Conservation (phyloP, 2,329 filamentous ascomycete species). For the Pseudogymnoascus destructans region DNA sequence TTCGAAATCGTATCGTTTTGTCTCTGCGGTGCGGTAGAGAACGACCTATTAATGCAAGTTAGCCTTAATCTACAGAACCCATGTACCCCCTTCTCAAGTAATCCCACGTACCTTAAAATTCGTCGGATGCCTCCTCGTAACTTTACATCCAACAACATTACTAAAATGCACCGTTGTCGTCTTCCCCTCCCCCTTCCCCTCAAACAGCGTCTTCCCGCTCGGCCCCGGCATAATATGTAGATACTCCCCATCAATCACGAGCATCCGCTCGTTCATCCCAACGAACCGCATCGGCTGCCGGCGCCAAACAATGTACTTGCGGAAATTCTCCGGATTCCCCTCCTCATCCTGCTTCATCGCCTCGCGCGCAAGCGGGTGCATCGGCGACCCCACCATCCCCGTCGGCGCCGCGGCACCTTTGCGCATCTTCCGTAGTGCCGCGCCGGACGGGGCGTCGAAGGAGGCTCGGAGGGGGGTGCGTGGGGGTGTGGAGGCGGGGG, state of each 20-base stretch:
- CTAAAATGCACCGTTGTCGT: constrained; percentile 73
- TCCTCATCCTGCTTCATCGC: constrained; percentile 46
- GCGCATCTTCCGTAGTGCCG: constrained; percentile 34
- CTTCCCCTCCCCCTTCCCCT: constrained; percentile 43
- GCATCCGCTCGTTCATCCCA: constrained; percentile 58
- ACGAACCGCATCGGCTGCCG: constrained; percentile 75
- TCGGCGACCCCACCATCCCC: constrained; percentile 26
- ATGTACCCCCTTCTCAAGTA: neutral
- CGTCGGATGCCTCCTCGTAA: constrained; percentile 64
- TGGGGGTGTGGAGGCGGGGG: constrained; percentile 53
- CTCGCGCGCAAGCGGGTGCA: constrained; percentile 56
- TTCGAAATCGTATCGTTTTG: constrained; percentile 76
- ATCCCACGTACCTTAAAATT: constrained; percentile 55
- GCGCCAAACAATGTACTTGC: constrained; percentile 67
- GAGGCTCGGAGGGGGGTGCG: constrained; percentile 40
- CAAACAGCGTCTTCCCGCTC: constrained; percentile 50
- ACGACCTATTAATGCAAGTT: constrained; percentile 36
- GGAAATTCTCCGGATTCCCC: constrained; percentile 46
- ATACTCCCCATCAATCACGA: constrained; percentile 76
- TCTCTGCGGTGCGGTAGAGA: constrained; percentile 63
- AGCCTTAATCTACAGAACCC: neutral
- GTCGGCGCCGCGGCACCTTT: constrained; percentile 36
- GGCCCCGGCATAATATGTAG: constrained; percentile 69
- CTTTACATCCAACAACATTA: constrained; percentile 70
- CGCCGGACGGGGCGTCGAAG: constrained; percentile 34